phyloP scores from a whole-genome alignment of 495 filamentous ascomycete genomes.

The Penicillium salamii region DNA sequence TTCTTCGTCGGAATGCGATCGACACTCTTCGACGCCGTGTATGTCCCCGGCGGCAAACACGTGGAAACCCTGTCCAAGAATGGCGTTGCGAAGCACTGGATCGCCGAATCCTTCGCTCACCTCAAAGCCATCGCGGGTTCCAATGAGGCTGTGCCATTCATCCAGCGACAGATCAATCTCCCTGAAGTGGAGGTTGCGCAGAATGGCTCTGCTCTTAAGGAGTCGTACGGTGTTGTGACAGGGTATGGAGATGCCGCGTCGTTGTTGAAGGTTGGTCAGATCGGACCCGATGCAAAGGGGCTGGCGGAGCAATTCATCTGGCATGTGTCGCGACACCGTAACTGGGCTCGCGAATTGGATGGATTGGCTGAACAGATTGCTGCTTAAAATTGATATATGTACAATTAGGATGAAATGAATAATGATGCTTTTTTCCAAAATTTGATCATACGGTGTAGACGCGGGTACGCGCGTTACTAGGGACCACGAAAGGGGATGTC shows the following conservation, averaged over 20 bases:
- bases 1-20: conserved; percentile 79
- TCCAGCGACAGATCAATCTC: conserved; percentile 52
- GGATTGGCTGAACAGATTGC: conserved; percentile 50
- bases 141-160: conserved; percentile 66
- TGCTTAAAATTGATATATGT: conserved; percentile 21
- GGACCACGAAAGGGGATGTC: too few relatives aligned
- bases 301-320: conserved; percentile 66
- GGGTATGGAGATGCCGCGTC: conserved; percentile 32
- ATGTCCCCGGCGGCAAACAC: conserved; percentile 72
- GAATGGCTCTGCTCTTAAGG: conserved; percentile 52
- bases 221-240: conserved; percentile 45
- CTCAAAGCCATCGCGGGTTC: conserved; percentile 75
- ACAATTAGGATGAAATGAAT: neutral
- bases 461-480: too few relatives aligned
- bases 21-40: conserved; percentile 82
- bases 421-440: too few relatives aligned
- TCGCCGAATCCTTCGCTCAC: conserved; percentile 79
- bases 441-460: too few relatives aligned
- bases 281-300: conserved; percentile 50
- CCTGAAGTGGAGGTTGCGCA: conserved; percentile 54
- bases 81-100: conserved; percentile 78
- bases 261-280: conserved; percentile 35
- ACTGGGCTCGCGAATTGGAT: conserved; percentile 70
- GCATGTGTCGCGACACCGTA: conserved; percentile 64
- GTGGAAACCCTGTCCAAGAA: conserved; percentile 61